Evolutionary conservation across 805 yeast genomes (phyloP).

Genomic region (Cyberlindnera nakhonratchasimensis): DNA sequence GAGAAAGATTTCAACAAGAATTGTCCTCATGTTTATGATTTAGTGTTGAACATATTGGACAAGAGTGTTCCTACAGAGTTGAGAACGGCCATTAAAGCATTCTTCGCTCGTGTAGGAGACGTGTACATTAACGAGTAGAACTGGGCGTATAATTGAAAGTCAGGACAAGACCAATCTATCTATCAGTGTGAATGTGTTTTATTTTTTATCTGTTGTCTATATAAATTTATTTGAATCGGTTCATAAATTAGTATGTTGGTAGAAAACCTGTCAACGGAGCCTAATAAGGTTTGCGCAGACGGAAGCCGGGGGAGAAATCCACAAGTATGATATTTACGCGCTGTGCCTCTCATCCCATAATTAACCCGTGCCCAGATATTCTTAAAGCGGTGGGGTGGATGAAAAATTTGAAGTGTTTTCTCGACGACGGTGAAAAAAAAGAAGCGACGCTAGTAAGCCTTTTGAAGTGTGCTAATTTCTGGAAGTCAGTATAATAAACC

Average conservation of each 20-base stretch:
- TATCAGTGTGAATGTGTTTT: too few relatives aligned
- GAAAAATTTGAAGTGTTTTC: slow-evolving; percentile 18
- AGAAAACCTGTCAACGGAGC: background rate
- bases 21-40: slow-evolving; percentile 58
- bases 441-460: background rate
- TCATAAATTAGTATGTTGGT: background rate
- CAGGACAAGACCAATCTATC: background rate
- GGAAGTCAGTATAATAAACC: background rate
- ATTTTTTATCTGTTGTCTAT: background rate
- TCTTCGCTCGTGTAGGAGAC: slow-evolving; percentile 55
- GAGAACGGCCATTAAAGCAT: slow-evolving; percentile 56
- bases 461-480: too few relatives aligned
- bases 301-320: background rate
- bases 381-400: slow-evolving; percentile 9
- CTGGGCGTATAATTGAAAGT: background rate
- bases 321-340: slow-evolving; percentile 1
- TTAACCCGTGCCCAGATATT: slow-evolving; percentile 19
- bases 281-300: background rate
- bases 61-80: slow-evolving; percentile 60
- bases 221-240: background rate
- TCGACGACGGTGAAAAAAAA: slow-evolving; percentile 21
- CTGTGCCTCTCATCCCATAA: background rate
- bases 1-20: slow-evolving; percentile 61
- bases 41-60: slow-evolving; percentile 56
- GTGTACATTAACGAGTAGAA: slow-evolving; percentile 33